Base-by-base conservation (phyloP, 2,329 filamentous ascomycete genomes). In the Purpureocillium takamizusanense region DNA sequence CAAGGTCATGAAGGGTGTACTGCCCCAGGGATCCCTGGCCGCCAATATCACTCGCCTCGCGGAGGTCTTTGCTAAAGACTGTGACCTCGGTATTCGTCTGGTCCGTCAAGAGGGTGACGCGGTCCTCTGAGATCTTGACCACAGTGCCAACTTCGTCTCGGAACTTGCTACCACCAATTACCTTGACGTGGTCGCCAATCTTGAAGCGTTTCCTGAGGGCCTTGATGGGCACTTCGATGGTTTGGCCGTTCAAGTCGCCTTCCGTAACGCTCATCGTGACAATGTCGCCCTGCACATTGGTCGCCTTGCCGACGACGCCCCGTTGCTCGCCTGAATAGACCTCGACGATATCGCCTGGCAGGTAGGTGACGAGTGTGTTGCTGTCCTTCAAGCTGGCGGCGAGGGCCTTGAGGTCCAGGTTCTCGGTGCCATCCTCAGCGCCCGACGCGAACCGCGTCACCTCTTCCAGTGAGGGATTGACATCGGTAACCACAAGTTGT, bases 131-230 rank as follows among this genome's bases (percentile, higher is more conserved):
- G 48, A 95, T 92, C 59, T 87, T 86, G 47, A 97, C 88, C 37
- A 98, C 89, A 77, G 95, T 94, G 61, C 92, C 92, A 33, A 97
- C 84, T 63, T 98, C 92, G 51, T 95, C 92, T 39, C 86, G 80
- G 60, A 89, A 97, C 51, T 87, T 84, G 65, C 89, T 95, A 30
- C 89, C 90, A 39, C 92, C 90, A 56, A 95, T 94, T 49, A 98
- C 92, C 67, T 97, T 97, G 67, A 98, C 92, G 56, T 98, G 92
- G 54, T 98, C 92, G 69, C 92, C 92, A 45, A 89, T 76, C 47
- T 76, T 80, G 73, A 98, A 98, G 23, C 86, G 78, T 64, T 98
- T 98, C 41, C 92, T 85, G 18, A 98, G 72, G 33, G 86, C 86
- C 62, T 92, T 94, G 45, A 88, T 83, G 1, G 92, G 92, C 10